Evolutionary conservation across 2,329 filamentous ascomycete genomes (phyloP), one percentile per base, ranked within the genome.

Genomic region (Elsinoe australis): DNA sequence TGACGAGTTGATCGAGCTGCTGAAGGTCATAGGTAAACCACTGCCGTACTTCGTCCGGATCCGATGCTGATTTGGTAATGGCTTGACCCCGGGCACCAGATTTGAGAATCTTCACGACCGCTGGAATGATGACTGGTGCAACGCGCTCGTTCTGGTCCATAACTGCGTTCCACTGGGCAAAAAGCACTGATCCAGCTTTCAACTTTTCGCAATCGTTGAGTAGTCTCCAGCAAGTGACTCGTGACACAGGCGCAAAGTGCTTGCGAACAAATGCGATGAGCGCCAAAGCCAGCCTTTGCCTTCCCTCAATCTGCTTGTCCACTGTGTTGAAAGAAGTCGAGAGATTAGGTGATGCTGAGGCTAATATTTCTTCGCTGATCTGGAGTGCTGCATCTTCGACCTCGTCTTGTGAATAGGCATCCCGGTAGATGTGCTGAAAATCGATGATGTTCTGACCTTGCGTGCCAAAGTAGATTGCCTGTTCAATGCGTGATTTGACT

Each of bases 131-230:
- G n/a, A 33, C 35, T 6, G 48, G 39, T 6, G 84, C 80, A 83
- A 85, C 92, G 1, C 85, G 83, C 39, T 94, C 73, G 34, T 92
- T 79, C 49, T 85, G 72, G 48, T 88, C 80, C 55, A 94, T 74
- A 21, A 77, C 76, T 64, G 78, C 78, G 60, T 95, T 85, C 59
- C 94, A 87, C 47, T 79, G 73, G 53, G 80, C 81, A 88, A 90
- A 96, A 29, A 96, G 73, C 36, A 80, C 74, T 52, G 78, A 75
- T 14, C 87, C 87, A 28, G 88, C 85, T 34, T 83, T 80, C 68
- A 96, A 76, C 65, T 89, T 95, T 64, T 98, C 92, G 0, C 90
- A 90, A 59, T 90, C 82, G 73, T 82, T 85, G n/a, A 98, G 70
- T 24, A 98, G 67, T 53, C 76, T 74, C 88, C 89, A 96, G 56